These are phyloP conservation scores for Phialocephala subalpina DNA, from an alignment of 2,329 filamentous ascomycete species.

Conservation along the genomic window DNA sequence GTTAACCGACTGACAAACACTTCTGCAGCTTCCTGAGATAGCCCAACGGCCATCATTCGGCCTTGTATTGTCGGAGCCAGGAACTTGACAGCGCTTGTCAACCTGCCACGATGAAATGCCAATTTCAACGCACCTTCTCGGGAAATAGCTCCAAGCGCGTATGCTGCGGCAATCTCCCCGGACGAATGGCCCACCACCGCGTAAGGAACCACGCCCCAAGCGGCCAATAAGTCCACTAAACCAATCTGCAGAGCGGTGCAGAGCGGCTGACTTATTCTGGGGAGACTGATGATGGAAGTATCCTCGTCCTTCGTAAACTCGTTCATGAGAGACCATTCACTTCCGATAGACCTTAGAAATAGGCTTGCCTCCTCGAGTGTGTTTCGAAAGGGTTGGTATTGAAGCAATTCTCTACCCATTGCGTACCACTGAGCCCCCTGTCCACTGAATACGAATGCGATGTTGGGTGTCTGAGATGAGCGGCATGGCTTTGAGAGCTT, in stretches of 20 bases:
- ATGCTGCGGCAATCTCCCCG: conserved; percentile 49
- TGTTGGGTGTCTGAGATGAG: conserved; percentile 19
- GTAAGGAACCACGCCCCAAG: conserved; percentile 30
- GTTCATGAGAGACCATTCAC: conserved; percentile 33
- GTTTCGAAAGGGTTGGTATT: conserved; percentile 46
- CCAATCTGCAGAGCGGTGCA: conserved; percentile 41
- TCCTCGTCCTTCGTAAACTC: conserved; percentile 14
- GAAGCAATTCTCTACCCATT: conserved; percentile 41
- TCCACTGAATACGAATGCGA: conserved; percentile 40
- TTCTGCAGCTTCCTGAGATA: conserved; percentile 29
- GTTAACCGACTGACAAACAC: background rate
- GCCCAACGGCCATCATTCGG: conserved; percentile 61
- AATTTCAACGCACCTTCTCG: conserved; percentile 25
- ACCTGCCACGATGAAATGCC: conserved; percentile 33
- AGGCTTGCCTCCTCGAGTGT: conserved; percentile 45
- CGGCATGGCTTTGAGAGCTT: conserved; percentile 5
- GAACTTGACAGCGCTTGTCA: conserved; percentile 11
- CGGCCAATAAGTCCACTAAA: conserved; percentile 38
- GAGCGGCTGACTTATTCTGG: conserved; percentile 33
- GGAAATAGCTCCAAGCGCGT: conserved; percentile 38
- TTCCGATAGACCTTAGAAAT: conserved; percentile 47
- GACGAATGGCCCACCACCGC: conserved; percentile 42
- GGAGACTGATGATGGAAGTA: conserved; percentile 28
- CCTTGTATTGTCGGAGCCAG: conserved; percentile 44
- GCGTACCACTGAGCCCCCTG: conserved; percentile 40